Percentiles rank a stretch among this genome's conserved stretches.
phyloP scores from a whole-genome alignment of 164 flowering plant genomes.

The Magnolia sinica region DNA sequence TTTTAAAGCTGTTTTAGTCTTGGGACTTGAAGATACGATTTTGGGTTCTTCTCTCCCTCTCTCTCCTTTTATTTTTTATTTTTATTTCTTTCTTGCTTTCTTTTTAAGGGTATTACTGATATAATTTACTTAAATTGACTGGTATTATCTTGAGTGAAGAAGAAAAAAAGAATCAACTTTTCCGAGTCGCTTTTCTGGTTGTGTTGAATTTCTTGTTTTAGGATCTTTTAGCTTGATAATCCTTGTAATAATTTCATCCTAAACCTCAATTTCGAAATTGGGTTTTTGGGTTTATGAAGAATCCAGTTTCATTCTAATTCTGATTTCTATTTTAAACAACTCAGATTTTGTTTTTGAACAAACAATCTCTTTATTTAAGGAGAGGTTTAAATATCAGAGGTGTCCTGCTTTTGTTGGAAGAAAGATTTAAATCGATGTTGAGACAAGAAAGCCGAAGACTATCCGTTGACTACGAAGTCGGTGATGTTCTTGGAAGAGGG shows the following conservation, averaged over 20 bases:
- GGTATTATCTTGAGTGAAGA: background rate
- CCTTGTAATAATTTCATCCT: background rate
- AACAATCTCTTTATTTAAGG: background rate
- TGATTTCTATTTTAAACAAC: background rate
- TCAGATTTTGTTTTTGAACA: background rate
- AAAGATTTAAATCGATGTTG: conserved; percentile 22
- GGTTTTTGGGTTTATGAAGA: background rate
- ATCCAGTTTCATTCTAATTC: background rate
- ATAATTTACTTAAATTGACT: background rate
- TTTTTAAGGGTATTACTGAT: background rate
- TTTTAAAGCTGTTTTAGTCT: background rate
- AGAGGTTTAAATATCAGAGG: background rate
- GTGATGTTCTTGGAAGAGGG: conserved; percentile 54
- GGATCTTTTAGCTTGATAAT: background rate
- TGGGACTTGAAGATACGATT: conserved; percentile 1
- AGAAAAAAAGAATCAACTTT: background rate
- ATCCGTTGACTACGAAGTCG: conserved; percentile 53
- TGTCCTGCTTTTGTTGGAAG: background rate
- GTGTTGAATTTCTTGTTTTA: background rate
- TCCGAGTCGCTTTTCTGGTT: background rate
- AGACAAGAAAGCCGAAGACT: conserved; percentile 46
- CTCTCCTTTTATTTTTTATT: background rate
- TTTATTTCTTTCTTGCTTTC: background rate
- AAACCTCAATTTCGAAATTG: background rate
- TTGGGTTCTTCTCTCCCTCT: background rate